A percentile compares a stretch with the other conserved stretches of the same genome.
These are phyloP conservation scores for Kentomonas sorsogonicus DNA, from an alignment of 208 protist genomes.

Conservation along the genomic window DNA sequence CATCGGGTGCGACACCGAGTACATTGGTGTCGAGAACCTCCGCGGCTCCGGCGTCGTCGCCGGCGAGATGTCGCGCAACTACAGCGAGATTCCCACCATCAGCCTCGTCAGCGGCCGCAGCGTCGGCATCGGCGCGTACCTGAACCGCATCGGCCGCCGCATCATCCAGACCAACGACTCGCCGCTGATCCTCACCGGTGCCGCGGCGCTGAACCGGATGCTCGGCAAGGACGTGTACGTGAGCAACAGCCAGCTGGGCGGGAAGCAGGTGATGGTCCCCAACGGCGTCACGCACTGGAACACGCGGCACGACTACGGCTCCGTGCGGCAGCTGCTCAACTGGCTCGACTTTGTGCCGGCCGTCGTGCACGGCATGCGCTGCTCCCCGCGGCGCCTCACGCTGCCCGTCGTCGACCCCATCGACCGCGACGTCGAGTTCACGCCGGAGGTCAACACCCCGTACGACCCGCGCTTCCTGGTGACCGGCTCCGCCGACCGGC, in stretches of 20 bases:
- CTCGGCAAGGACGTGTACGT: slow-evolving; percentile 96
- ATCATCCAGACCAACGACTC: slow-evolving; percentile 92
- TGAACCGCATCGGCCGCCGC: slow-evolving; percentile 96
- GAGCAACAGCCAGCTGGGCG: slow-evolving; percentile 96
- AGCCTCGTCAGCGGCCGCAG: slow-evolving; percentile 94
- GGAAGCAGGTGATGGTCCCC: slow-evolving; percentile 95
- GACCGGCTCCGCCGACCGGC: slow-evolving; percentile 32
- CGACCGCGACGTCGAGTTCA: slow-evolving; percentile 78
- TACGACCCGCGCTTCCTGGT: slow-evolving; percentile 87
- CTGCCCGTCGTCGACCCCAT: slow-evolving; percentile 41
- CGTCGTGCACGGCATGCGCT: slow-evolving; percentile 30
- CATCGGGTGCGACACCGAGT: slow-evolving; percentile 88
- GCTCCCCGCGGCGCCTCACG: slow-evolving; percentile 36
- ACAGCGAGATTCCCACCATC: slow-evolving; percentile 96
- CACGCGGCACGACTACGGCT: slow-evolving; percentile 79
- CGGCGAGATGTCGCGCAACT: slow-evolving; percentile 96
- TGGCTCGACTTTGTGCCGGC: slow-evolving; percentile 92
- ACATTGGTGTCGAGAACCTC: slow-evolving; percentile 97
- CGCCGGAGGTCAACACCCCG: slow-evolving; percentile 43
- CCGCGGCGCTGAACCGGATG: slow-evolving; percentile 88
- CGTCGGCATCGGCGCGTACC: slow-evolving; percentile 98
- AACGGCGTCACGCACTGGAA: slow-evolving; percentile 95
- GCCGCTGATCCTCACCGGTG: slow-evolving; percentile 95
- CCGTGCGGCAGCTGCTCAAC: slow-evolving; percentile 55
- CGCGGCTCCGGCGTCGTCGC: slow-evolving; percentile 95